phyloP scores from a whole-genome alignment of 2,329 filamentous ascomycete species.

The Neofusicoccum sp. region DNA sequence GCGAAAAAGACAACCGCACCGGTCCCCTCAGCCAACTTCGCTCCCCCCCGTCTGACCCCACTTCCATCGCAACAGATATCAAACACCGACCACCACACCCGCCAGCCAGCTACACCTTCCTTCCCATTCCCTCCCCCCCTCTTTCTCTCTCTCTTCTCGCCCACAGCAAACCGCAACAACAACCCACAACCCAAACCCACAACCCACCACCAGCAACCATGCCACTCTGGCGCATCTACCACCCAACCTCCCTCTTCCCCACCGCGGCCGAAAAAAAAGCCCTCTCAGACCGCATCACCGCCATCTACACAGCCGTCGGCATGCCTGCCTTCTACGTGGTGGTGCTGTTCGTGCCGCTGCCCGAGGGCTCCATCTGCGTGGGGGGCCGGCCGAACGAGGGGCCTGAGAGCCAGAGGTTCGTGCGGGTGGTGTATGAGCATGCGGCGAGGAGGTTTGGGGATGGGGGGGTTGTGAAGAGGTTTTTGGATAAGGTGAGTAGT shows the following conservation, averaged over 20 bases:
- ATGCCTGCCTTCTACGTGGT: slow-evolving; percentile 50
- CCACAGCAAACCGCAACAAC: no score
- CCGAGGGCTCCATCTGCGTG: slow-evolving; percentile 32
- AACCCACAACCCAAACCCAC: no score
- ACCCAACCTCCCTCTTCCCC: slow-evolving; percentile 31
- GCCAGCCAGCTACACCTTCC: no score
- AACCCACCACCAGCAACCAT: slow-evolving; percentile 30
- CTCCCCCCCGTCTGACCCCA: no score
- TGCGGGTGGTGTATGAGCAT: not conserved
- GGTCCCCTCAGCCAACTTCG: no score
- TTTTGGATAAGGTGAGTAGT: not conserved
- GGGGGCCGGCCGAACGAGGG: slow-evolving; percentile 28
- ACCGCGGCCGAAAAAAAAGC: not conserved
- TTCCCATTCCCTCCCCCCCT: no score
- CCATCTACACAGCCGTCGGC: slow-evolving; percentile 40
- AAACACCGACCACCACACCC: no score
- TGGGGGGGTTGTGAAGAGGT: not conserved
- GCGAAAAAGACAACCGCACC: no score
- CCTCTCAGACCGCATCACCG: slow-evolving; percentile 43
- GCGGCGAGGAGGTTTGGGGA: not conserved
- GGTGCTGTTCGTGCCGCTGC: slow-evolving; percentile 43
- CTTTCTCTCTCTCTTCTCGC: no score
- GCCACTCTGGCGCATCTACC: slow-evolving; percentile 50
- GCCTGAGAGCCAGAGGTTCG: not conserved
- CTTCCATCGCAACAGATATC: no score